Base-by-base conservation (phyloP, 2,329 filamentous ascomycete genomes). In the Phialophora macrospora region DNA sequence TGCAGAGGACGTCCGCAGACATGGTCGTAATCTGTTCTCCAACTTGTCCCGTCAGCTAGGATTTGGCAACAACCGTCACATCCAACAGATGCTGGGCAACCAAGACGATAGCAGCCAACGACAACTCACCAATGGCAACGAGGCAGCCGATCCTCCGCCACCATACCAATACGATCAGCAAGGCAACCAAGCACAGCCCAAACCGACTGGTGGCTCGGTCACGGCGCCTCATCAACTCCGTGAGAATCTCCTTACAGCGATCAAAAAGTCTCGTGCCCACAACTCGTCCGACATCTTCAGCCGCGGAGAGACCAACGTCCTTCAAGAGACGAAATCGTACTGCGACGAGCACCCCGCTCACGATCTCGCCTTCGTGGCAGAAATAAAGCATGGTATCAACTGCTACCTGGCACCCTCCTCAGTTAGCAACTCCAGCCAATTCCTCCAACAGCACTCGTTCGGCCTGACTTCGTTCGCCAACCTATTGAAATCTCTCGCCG, bases 301-400 rank as follows among this genome's bases (percentile, higher is more conserved):
- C 3, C 86, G 87, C 24, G 92, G 92, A 0, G 81, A 86, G 60
- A 89, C 90, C 41, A 88, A 87, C 67, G 81, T 88, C 58, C 88
- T 97, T 70, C 90, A 90, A 74, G 93, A 97, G 76, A 90, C 92
- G 71, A 86, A 89, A 46, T 90, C 90, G 0, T 97, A 97, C 79
- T 97, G 93, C 76, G 93, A 97, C 79, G 85, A 87, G 71, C 89
- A 82, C 26, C 87, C 90, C 1, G 87, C 87, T 0, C 87, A 93
- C 64, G 88, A 96, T 76, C 86, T 97, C 11, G 81, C 82, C 17
- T 89, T 90, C 73, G 84, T 88, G 12, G 89, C 89, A 4, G 87
- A 91, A 54, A 85, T 91, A 3, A 85, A 87, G 2, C 88, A 88
- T 56, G 87, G 89, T 3, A 89, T 93, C 77, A 88, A 90, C 66